Base-by-base conservation (phyloP, 2,329 filamentous ascomycete genomes). In the Talaromyces sp. region DNA sequence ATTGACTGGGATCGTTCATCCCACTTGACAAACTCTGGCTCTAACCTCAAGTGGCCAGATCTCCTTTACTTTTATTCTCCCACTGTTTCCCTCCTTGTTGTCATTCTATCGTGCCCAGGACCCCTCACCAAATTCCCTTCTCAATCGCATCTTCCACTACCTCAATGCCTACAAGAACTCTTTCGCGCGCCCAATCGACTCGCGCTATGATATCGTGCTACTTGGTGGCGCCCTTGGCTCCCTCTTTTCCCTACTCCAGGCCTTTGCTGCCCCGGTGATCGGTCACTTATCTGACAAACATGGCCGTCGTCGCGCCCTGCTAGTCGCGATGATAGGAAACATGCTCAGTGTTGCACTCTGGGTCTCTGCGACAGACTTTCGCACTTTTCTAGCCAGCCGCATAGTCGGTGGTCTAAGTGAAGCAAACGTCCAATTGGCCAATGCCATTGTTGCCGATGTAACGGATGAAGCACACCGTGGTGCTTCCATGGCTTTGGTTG, bases 31-130 rank as follows among this genome's bases (percentile, higher is more conserved):
- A 19, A 36, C 10, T 11, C 16, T 13, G n/a, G 22, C 10, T 32
- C 20, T 17, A n/a, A 22, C 11, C 41, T 20, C 4, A 36, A 7
- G 22, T 36, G 32, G 32, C 49, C 62, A 97, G 93, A 90, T 97
- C 67, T 97, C 93, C 51, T 99, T 99, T 73, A 99, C 94, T 27
- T 97, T 99, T 71, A 97, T 97, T 70, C 87, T 99, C 8, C 94
- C 94, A 0, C 85, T 99, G 32, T 99, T 97, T 71, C 94, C 92
- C 7, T 92, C 91, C 53, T 87, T 99, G 40, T 88, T 97, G 74
- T 89, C 95, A 66, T 97, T 97, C 82, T 99, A 97, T 78, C 90
- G 91, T 75, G 87, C 90, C 69, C 85, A 86, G 74, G 92, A 97
- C 50, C 73, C 76, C 59, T 69, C 77, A 32, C 77, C 82, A 3